Percentiles rank a stretch among this genome's conserved stretches.
phyloP scores from a whole-genome alignment of 2,329 filamentous ascomycete species.

The Penicillium concentricum region DNA sequence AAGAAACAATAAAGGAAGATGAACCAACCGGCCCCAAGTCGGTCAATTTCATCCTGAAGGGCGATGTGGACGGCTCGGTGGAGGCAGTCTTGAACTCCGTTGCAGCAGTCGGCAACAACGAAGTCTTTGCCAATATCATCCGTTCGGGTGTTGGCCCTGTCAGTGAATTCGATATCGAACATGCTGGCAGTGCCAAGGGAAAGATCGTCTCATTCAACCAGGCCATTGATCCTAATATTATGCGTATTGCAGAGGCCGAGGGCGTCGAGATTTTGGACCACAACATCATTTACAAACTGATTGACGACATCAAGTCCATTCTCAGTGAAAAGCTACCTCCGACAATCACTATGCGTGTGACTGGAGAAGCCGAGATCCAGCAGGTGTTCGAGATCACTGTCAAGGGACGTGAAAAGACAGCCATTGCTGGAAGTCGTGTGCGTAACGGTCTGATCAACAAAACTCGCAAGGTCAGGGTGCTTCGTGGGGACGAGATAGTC shows the following conservation, averaged over 20 bases:
- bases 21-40: conserved; percentile 50
- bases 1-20: conserved; percentile 38
- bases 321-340: conserved; percentile 70
- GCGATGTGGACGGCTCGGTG: conserved; percentile 88
- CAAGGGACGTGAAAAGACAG: conserved; percentile 66
- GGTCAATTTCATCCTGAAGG: conserved; percentile 84
- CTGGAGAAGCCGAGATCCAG: conserved; percentile 83
- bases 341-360: conserved; percentile 65
- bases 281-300: conserved; percentile 61
- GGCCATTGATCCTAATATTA: conserved; percentile 64
- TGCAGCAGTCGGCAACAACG: conserved; percentile 75
- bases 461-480: conserved; percentile 66
- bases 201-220: conserved; percentile 86
- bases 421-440: conserved; percentile 84
- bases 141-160: conserved; percentile 75
- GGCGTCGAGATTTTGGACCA: conserved; percentile 79
- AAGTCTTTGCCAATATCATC: conserved; percentile 75
- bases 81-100: conserved; percentile 83
- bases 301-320: conserved; percentile 52
- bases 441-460: conserved; percentile 73
- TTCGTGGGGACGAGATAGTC: conserved; percentile 67
- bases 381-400: conserved; percentile 82
- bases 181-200: conserved; percentile 73
- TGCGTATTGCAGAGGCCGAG: conserved; percentile 65
- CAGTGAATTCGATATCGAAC: conserved; percentile 83